These are phyloP conservation scores for Populus ilicifolia DNA, from an alignment of 345 rosid species.

Conservation along the genomic window DNA sequence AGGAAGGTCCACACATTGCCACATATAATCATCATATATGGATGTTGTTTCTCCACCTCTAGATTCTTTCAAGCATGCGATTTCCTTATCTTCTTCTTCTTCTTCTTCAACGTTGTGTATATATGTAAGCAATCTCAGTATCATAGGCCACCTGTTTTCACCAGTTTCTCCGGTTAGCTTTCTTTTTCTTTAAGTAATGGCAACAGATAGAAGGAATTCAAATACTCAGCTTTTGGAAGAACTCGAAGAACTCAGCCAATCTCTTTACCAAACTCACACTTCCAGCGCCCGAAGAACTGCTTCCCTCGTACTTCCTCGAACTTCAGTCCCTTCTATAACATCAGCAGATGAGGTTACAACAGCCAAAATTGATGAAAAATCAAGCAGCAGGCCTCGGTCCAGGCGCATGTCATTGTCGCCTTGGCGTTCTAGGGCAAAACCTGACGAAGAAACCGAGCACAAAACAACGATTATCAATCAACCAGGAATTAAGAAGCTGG, in stretches of 20 bases:
- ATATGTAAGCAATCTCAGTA: not conserved
- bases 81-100: slow-evolving; percentile 19
- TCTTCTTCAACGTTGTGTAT: not conserved
- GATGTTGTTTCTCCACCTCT: slow-evolving; percentile 18
- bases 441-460: slow-evolving; percentile 35
- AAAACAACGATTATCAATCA: not conserved
- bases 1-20: slow-evolving; percentile 23
- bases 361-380: slow-evolving; percentile 24
- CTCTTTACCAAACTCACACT: slow-evolving; percentile 68
- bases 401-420: slow-evolving; percentile 89
- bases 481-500: slow-evolving; percentile 27
- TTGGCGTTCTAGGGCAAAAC: slow-evolving; percentile 74
- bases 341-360: slow-evolving; percentile 37
- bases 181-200: slow-evolving; percentile 26
- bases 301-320: slow-evolving; percentile 79
- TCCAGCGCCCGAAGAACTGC: slow-evolving; percentile 53
- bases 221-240: slow-evolving; percentile 73
- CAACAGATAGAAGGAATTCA: slow-evolving; percentile 55
- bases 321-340: slow-evolving; percentile 41
- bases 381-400: slow-evolving; percentile 34
- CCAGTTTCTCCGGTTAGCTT: not conserved
- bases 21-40: not conserved
- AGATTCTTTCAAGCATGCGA: not conserved
- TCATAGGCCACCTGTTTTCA: not conserved
- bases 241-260: slow-evolving; percentile 73